These are phyloP conservation scores for Aspergillus unguis DNA, from an alignment of 2,329 filamentous ascomycete genomes.

Conservation along the genomic window DNA sequence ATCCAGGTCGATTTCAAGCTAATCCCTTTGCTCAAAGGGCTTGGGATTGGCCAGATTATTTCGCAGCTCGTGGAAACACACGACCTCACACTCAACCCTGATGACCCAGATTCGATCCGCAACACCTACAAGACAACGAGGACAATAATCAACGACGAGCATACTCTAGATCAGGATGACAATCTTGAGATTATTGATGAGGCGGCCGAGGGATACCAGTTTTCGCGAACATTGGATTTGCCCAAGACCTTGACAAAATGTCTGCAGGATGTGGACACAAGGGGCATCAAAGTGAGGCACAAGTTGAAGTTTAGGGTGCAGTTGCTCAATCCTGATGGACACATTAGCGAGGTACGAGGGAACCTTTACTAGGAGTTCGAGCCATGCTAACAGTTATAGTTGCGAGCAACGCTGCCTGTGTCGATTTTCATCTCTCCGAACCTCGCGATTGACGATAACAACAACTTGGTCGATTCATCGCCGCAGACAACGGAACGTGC, in stretches of 20 bases:
- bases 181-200: constrained; percentile 54
- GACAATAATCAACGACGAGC: constrained; percentile 65
- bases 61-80: constrained; percentile 77
- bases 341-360: constrained; percentile 71
- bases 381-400: constrained; percentile 57
- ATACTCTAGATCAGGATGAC: constrained; percentile 65
- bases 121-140: constrained; percentile 60
- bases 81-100: constrained; percentile 57
- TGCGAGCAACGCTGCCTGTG: constrained; percentile 84
- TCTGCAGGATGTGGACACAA: constrained; percentile 82
- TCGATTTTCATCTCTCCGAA: constrained; percentile 96
- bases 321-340: constrained; percentile 90
- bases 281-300: constrained; percentile 87
- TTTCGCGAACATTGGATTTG: constrained; percentile 61
- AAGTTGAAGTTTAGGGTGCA: constrained; percentile 90
- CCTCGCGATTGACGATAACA: constrained; percentile 81
- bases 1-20: constrained; percentile 83
- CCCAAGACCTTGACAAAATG: constrained; percentile 80
- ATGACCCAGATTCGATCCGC: constrained; percentile 41
- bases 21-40: constrained; percentile 81
- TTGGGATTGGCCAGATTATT: constrained; percentile 78
- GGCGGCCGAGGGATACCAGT: constrained; percentile 60
- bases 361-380: constrained; percentile 4
- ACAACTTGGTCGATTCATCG: constrained; percentile 67
- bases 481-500: constrained; percentile 48